A percentile compares a stretch with the other conserved stretches of the same genome.
These are phyloP conservation scores for Kazachstania sp. DNA, from an alignment of 1,139 yeast genomes.

Conservation along the genomic window DNA sequence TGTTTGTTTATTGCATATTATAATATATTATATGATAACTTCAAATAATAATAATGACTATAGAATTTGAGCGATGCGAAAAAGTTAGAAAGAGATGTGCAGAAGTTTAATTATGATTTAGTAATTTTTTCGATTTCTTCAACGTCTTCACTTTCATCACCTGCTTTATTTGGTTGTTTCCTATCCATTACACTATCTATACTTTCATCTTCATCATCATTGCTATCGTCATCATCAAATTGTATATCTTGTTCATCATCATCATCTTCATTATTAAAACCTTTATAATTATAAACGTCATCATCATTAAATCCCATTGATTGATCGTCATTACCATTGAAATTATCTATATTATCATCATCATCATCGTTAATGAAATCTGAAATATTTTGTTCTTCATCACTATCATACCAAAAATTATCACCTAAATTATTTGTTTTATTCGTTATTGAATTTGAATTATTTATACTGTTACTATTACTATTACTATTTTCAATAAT, in stretches of 20 bases:
- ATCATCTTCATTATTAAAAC: constrained; percentile 22
- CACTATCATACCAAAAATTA: constrained; percentile 79
- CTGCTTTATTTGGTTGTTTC: constrained; percentile 34
- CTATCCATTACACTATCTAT: constrained; percentile 32
- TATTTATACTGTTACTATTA: too few relatives aligned
- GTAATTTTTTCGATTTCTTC: constrained; percentile 40
- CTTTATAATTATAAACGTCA: constrained; percentile 29
- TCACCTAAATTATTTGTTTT: constrained; percentile 35
- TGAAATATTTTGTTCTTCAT: constrained; percentile 23
- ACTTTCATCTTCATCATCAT: constrained; percentile 31
- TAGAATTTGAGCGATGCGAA: too few relatives aligned
- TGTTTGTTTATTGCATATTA: too few relatives aligned
- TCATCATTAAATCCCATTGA: constrained; percentile 26
- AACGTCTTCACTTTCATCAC: constrained; percentile 42
- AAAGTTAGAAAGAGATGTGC: too few relatives aligned
- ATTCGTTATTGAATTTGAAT: neutral
- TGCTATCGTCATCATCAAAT: constrained; percentile 28
- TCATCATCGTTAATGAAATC: constrained; percentile 26
- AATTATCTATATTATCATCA: constrained; percentile 19
- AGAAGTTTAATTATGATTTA: constrained; percentile 32
- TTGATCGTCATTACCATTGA: constrained; percentile 25
- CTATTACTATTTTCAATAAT: neutral
- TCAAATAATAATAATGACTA: too few relatives aligned
- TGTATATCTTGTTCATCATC: constrained; percentile 28
- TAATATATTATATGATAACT: neutral